These are phyloP conservation scores for Hortaea sp. DNA, from an alignment of 2,329 filamentous ascomycete genomes.

Conservation along the genomic window DNA sequence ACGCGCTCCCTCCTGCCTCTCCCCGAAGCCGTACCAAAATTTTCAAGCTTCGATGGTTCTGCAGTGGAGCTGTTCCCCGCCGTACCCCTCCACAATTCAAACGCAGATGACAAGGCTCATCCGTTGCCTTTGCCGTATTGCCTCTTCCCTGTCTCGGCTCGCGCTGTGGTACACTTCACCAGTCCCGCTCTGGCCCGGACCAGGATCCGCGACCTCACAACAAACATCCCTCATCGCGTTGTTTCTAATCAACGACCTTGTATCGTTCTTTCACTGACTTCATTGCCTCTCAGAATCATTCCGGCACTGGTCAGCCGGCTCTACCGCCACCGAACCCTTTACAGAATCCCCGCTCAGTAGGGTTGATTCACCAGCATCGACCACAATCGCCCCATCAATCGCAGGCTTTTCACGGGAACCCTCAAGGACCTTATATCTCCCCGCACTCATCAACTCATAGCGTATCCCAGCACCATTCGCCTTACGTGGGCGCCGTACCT, in stretches of 20 bases:
- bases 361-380: slow-evolving; percentile 61
- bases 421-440: slow-evolving; percentile 54
- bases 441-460: slow-evolving; percentile 54
- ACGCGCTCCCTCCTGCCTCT: slow-evolving; percentile 1
- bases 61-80: slow-evolving; percentile 6
- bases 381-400: slow-evolving; percentile 52
- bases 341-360: slow-evolving; percentile 61
- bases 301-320: slow-evolving; percentile 44
- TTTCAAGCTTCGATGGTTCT: slow-evolving; percentile 5
- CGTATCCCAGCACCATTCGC: slow-evolving; percentile 38
- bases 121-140: slow-evolving; percentile 6
- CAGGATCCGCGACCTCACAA: slow-evolving; percentile 4
- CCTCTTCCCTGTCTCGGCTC: slow-evolving; percentile 9
- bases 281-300: slow-evolving; percentile 16
- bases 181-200: slow-evolving; percentile 5
- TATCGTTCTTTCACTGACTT: slow-evolving; percentile 8
- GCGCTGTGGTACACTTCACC: slow-evolving; percentile 5
- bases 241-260: not conserved
- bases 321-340: slow-evolving; percentile 54
- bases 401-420: slow-evolving; percentile 48
- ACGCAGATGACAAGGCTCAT: slow-evolving; percentile 6
- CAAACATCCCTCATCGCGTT: slow-evolving; percentile 5
- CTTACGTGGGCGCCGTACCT: slow-evolving; percentile 60
- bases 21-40: slow-evolving; percentile 1
- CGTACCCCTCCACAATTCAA: slow-evolving; percentile 4